A percentile compares a stretch with the other conserved stretches of the same genome.
Evolutionary conservation across 2,329 filamentous ascomycete genomes (phyloP).

Genomic region (Cephalotrichum gorgonifer): DNA sequence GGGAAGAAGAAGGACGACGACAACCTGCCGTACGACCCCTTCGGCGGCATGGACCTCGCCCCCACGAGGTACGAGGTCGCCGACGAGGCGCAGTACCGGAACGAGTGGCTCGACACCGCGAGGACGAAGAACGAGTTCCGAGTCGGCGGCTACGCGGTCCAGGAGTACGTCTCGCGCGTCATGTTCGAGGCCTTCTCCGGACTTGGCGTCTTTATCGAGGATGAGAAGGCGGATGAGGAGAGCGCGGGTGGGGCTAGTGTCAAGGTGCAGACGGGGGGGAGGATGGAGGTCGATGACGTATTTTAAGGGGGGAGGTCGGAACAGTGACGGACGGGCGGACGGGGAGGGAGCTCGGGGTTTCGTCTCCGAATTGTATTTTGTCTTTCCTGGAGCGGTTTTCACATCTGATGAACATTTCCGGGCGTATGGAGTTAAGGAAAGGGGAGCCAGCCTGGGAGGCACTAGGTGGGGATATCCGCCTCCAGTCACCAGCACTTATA

Average conservation of each 20-base stretch:
- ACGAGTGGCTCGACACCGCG: constrained; percentile 59
- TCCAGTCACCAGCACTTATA: neutral
- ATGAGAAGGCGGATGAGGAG: constrained; percentile 48
- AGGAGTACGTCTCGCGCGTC: constrained; percentile 71
- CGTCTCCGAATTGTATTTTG: neutral
- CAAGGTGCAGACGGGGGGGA: constrained; percentile 14
- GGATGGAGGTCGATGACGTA: constrained; percentile 6
- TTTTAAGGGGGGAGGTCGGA: neutral
- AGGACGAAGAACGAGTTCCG: constrained; percentile 55
- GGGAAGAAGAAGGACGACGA: constrained; percentile 27
- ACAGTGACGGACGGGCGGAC: neutral
- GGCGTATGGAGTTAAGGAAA: neutral
- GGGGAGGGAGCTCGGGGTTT: neutral
- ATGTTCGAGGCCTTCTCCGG: constrained; percentile 87
- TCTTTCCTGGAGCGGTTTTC: neutral
- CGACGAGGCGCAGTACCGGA: constrained; percentile 54
- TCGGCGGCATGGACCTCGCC: constrained; percentile 61
- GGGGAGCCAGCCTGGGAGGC: neutral
- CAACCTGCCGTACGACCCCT: constrained; percentile 78
- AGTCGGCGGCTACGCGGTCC: constrained; percentile 74
- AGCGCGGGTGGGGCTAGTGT: constrained; percentile 12
- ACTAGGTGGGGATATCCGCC: too few species aligned
- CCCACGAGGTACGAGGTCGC: constrained; percentile 58
- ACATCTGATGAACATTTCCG: neutral
- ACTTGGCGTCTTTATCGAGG: constrained; percentile 74